Conservation (phyloP, 164 flowering plant species). For the Chloranthus sessilifolius region DNA sequence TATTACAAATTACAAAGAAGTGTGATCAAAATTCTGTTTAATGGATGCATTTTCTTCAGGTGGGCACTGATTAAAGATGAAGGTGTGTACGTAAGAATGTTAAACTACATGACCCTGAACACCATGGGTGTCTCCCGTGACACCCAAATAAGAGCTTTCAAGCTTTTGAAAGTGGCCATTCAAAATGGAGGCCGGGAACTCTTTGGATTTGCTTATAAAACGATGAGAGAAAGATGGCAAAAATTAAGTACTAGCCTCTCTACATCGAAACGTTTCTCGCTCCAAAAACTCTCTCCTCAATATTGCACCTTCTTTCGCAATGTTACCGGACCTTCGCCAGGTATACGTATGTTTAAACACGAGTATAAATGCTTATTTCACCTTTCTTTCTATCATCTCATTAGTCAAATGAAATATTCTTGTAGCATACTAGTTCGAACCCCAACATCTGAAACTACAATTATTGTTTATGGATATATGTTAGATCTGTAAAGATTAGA, state of each 20-base stretch:
- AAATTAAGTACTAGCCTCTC: conserved; percentile 30
- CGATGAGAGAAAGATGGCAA: conserved; percentile 50
- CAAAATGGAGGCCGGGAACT: conserved; percentile 29
- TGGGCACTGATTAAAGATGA: conserved; percentile 78
- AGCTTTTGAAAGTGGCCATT: conserved; percentile 40
- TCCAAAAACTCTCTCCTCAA: conserved; percentile 37
- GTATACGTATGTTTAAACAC: too few relatives aligned
- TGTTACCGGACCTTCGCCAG: conserved; percentile 53
- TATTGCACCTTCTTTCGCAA: conserved; percentile 44
- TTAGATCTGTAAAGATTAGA: too few relatives aligned
- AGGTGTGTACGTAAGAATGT: conserved; percentile 39
- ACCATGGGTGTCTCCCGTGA: conserved; percentile 53
- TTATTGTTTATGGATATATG: too few relatives aligned
- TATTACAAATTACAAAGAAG: too few relatives aligned
- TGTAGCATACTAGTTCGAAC: too few relatives aligned
- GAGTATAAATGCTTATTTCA: too few relatives aligned
- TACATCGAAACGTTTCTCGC: conserved; percentile 33
- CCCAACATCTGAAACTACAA: too few relatives aligned
- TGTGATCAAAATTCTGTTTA: too few relatives aligned
- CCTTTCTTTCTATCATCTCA: too few relatives aligned
- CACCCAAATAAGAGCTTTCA: conserved; percentile 51
- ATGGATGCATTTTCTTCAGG: conserved; percentile 22
- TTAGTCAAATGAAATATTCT: too few relatives aligned
- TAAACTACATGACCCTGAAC: conserved; percentile 13
- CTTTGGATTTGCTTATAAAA: conserved; percentile 38